A percentile compares a stretch with the other conserved stretches of the same genome.
phyloP scores from a whole-genome alignment of 768 basidiomycete genomes.

The Phylloporus sp. region DNA sequence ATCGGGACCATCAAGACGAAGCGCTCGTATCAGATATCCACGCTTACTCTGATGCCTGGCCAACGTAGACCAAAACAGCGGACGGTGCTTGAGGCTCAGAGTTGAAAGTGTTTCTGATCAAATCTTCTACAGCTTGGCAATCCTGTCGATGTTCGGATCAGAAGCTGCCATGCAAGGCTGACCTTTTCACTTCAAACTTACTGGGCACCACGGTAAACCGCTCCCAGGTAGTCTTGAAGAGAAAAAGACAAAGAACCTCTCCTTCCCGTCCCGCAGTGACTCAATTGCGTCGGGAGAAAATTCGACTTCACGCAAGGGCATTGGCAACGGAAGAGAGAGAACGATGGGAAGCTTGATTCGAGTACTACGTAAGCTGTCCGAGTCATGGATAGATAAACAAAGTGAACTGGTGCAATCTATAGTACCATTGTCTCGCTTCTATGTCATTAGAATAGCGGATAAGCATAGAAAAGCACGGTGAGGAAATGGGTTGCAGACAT shows the following conservation, averaged over 20 bases:
- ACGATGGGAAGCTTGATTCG: background rate
- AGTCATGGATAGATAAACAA: background rate
- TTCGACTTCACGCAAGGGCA: slow-evolving; percentile 48
- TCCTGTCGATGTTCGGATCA: slow-evolving; percentile 44
- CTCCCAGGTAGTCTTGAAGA: slow-evolving; percentile 57
- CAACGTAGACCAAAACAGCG: slow-evolving; percentile 66
- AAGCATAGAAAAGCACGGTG: slow-evolving; percentile 7
- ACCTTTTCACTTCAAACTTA: slow-evolving; percentile 31
- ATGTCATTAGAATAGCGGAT: slow-evolving; percentile 18
- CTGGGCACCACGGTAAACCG: slow-evolving; percentile 62
- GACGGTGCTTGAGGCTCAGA: slow-evolving; percentile 38
- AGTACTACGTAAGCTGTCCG: slow-evolving; percentile 6
- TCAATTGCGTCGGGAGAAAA: slow-evolving; percentile 31
- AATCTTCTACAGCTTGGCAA: slow-evolving; percentile 56
- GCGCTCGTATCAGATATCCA: background rate
- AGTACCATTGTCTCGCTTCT: slow-evolving; percentile 10
- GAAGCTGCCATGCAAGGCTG: background rate
- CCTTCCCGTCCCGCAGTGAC: slow-evolving; percentile 40
- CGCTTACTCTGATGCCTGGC: slow-evolving; percentile 58
- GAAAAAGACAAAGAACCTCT: slow-evolving; percentile 64
- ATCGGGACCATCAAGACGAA: background rate
- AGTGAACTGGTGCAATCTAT: slow-evolving; percentile 2
- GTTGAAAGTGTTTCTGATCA: slow-evolving; percentile 51
- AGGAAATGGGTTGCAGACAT: slow-evolving; percentile 1
- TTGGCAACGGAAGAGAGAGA: slow-evolving; percentile 19